Conservation (phyloP, 73 alveolate species). For the Symbiodinium natans region DNA sequence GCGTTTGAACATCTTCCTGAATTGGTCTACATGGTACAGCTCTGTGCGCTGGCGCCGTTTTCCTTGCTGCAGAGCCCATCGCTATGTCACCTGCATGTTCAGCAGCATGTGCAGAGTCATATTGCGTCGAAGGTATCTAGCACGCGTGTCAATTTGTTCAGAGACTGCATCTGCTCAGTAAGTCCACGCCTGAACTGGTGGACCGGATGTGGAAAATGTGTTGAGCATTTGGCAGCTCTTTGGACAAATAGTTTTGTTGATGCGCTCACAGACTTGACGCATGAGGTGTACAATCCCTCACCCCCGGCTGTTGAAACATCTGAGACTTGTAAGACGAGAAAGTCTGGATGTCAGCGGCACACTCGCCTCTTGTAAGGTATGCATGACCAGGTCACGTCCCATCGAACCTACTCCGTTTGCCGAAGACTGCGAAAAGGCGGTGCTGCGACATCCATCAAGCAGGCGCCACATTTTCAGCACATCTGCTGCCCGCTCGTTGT, state of each 20-base stretch:
- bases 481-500: neutral
- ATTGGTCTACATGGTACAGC: neutral
- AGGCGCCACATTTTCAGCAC: slow-evolving; percentile 2
- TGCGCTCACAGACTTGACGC: neutral
- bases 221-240: neutral
- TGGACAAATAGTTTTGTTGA: neutral
- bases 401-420: no score
- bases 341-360: neutral
- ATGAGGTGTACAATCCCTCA: neutral
- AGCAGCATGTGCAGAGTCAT: neutral
- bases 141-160: neutral
- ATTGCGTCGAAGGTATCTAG: slow-evolving; percentile 4
- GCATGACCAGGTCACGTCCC: neutral
- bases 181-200: no score
- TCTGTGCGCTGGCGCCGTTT: slow-evolving; percentile 4
- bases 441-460: neutral
- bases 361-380: neutral
- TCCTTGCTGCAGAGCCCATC: slow-evolving; percentile 4
- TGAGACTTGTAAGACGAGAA: neutral
- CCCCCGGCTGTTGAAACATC: neutral
- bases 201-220: no score
- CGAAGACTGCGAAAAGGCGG: no score
- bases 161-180: neutral
- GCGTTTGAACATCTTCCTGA: slow-evolving; percentile 3
- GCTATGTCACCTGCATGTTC: slow-evolving; percentile 1